phyloP scores from a whole-genome alignment of 306 rosid genomes.

The Alnus glutinosa region DNA sequence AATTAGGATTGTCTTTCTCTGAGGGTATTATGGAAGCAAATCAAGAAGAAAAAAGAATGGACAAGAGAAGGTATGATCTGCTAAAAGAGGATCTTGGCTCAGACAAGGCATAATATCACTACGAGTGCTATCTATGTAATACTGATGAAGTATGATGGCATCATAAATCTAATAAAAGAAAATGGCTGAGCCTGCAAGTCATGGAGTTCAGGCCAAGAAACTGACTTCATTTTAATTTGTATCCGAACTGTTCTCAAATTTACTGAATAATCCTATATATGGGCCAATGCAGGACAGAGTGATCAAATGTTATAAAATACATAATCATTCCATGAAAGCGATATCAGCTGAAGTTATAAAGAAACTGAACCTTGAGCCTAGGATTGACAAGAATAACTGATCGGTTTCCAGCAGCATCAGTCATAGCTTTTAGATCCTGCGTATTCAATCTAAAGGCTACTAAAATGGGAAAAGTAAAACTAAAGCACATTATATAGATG shows the following conservation, averaged over 20 bases:
- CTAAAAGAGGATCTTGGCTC: background rate
- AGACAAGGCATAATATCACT: background rate
- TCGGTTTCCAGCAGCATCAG: slow-evolving; percentile 79
- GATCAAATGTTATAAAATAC: slow-evolving; percentile 5
- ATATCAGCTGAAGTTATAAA: slow-evolving; percentile 16
- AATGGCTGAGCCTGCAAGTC: background rate
- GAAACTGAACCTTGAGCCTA: slow-evolving; percentile 70
- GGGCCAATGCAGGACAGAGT: background rate
- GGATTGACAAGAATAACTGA: slow-evolving; percentile 87
- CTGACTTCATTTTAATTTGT: background rate
- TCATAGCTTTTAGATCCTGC: slow-evolving; percentile 92
- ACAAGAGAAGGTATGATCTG: background rate
- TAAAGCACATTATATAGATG: slow-evolving; percentile 18
- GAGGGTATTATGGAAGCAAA: background rate
- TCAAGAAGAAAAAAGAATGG: background rate
- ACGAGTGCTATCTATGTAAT: background rate
- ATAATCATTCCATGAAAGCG: slow-evolving; percentile 23
- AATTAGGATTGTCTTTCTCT: background rate
- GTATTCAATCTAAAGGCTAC: slow-evolving; percentile 34
- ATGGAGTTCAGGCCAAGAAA: background rate
- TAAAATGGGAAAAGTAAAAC: slow-evolving; percentile 16
- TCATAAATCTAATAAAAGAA: background rate
- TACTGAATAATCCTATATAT: background rate
- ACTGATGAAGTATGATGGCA: background rate
- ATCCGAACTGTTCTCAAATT: background rate